Base-by-base conservation (phyloP, 2,329 filamentous ascomycete species). In the Mariannaea sp. region DNA sequence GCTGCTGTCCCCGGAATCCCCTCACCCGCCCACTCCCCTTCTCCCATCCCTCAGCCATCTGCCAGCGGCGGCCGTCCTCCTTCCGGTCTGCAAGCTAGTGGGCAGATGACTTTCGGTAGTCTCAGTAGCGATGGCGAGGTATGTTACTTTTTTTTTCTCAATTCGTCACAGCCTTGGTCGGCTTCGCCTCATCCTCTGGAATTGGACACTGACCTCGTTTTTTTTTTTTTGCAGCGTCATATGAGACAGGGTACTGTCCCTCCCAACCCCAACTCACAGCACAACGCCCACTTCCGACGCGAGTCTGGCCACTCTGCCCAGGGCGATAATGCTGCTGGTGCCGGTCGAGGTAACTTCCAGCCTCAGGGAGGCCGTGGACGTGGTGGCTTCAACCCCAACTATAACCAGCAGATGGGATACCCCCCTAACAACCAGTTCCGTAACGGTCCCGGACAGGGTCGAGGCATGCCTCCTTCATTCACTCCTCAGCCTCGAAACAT, bases 21-120 rank as follows among this genome's bases (percentile, higher is more conserved):
- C 41, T 96, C 92, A 39, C 94, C 94, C 5, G 86, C 89, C 42
- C 87, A 89, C 63, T 97, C 93, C 39, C 94, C 94, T 4, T 93
- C 90, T 35, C 94, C 94, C 4, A 97, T 97, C 65, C 93, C 94
- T 26, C 90, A 93, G 73, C 90, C 92, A 45, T 84, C 88, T 49
- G 86, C 87, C 27, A 89, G 87, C 67, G 94, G 92, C 68, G 91
- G 92, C 64, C 90, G 91, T 67, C 92, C 92, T 64, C 91, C 92
- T 38, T 88, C 90, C 27, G 83, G 83, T 59, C 81, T 91, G 60
- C 81, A 87, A 60, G 85, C 88, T 62, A 83, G 83, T 49, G 72
- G 73, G 40, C 87, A 85, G 67, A 86, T 87, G 72, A 83, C 90
- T 46, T 97, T 96, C 77, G 92, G 92, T 61, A 92, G 89, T 74